A percentile compares a stretch with the other conserved stretches of the same genome.
phyloP scores from a whole-genome alignment of 2,329 filamentous ascomycete species.

The Calonectria pauciramosa region DNA sequence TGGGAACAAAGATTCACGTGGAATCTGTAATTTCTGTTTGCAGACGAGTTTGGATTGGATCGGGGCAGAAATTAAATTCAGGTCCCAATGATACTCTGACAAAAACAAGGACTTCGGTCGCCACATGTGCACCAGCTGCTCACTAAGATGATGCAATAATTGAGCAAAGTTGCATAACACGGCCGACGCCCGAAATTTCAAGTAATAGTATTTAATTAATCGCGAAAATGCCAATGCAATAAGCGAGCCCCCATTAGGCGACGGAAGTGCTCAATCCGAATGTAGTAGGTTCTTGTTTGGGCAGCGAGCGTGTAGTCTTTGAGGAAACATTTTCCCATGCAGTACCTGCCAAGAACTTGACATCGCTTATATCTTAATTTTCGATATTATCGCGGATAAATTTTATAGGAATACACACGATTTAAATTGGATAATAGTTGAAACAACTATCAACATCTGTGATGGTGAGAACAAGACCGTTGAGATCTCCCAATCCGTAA shows the following conservation, averaged over 20 bases:
- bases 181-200: too few species aligned
- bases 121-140: not conserved
- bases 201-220: not conserved
- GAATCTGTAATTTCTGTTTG: not conserved
- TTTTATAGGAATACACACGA: not conserved
- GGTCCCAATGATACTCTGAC: not conserved
- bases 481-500: too few species aligned
- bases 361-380: not conserved
- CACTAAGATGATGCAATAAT: not conserved
- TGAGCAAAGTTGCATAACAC: not conserved
- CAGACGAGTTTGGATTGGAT: not conserved
- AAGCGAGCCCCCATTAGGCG: not conserved
- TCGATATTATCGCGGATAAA: not conserved
- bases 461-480: too few species aligned
- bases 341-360: not conserved
- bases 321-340: not conserved
- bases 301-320: not conserved
- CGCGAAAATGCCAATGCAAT: not conserved
- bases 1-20: not conserved
- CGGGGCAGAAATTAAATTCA: not conserved
- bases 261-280: not conserved
- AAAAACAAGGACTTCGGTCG: not conserved
- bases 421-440: not conserved
- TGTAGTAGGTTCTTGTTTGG: not conserved
- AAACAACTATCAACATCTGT: not conserved